Conservation (phyloP, 2,329 filamentous ascomycete species). For the Plenodomus lindquistii region DNA sequence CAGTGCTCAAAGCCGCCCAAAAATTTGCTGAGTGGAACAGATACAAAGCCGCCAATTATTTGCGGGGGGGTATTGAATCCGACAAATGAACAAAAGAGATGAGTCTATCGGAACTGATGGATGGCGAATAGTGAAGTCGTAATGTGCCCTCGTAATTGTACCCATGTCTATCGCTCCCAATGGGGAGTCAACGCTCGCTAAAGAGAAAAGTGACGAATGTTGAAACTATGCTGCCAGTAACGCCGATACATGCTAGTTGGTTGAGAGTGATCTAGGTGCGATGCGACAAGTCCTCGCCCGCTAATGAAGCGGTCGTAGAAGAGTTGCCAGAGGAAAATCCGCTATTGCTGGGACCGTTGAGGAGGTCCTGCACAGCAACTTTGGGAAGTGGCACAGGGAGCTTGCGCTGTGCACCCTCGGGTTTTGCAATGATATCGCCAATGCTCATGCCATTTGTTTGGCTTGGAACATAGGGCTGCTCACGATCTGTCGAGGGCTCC, state of each 20-base stretch:
- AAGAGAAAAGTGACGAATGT: slow-evolving; percentile 30
- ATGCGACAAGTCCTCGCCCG: slow-evolving; percentile 57
- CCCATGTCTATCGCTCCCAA: slow-evolving; percentile 31
- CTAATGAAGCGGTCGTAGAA: slow-evolving; percentile 76
- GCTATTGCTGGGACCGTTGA: slow-evolving; percentile 61
- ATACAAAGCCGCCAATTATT: slow-evolving; percentile 39
- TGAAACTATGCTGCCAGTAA: slow-evolving; percentile 38
- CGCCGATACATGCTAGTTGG: slow-evolving; percentile 35
- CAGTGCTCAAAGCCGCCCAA: slow-evolving; percentile 18
- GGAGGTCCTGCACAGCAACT: slow-evolving; percentile 82
- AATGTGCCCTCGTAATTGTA: slow-evolving; percentile 26
- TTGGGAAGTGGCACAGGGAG: slow-evolving; percentile 89
- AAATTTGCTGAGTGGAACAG: slow-evolving; percentile 31
- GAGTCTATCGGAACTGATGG: slow-evolving; percentile 23
- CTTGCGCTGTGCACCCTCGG: slow-evolving; percentile 87
- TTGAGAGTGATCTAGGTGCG: slow-evolving; percentile 31
- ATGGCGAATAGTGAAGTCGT: slow-evolving; percentile 33
- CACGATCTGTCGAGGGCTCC: slow-evolving; percentile 66
- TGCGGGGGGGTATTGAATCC: slow-evolving; percentile 41
- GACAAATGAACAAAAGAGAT: slow-evolving; percentile 33
- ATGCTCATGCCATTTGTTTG: slow-evolving; percentile 72
- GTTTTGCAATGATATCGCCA: slow-evolving; percentile 87
- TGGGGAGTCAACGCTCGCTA: slow-evolving; percentile 39
- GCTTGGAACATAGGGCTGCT: slow-evolving; percentile 62
- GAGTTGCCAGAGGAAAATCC: slow-evolving; percentile 76